Evolutionary conservation across 768 basidiomycete genomes (phyloP), one percentile per base, ranked within the genome.

Genomic region (Pulveroboletus sp.): DNA sequence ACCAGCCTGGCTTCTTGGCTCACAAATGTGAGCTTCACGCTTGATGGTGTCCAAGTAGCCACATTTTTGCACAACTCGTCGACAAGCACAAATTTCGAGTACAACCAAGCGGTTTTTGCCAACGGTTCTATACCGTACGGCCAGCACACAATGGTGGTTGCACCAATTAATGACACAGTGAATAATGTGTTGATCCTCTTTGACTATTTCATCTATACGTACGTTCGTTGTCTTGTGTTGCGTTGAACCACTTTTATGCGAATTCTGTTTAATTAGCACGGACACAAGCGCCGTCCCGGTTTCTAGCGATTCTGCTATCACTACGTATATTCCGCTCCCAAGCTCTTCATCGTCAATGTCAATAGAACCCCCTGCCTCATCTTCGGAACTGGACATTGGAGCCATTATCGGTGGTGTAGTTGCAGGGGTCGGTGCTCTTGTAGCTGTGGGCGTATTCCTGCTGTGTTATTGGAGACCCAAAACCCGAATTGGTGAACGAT

Each of bases 141-240:
- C 11, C 3, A 31, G 29, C 50, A 60, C 20, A 38, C 0, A 3
- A 47, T 59, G 45, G 2, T 6, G 10, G 25, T 59, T 7, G 17
- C 34, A 8, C 53, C 58, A 1, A 20, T 29, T 31, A 11, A 44
- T 6, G 39, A 27, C 13, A 2, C 33, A 0, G 25, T 17, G 8
- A 19, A 17, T 5, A 0, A 11, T 0, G 37, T 51, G n/a, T 32
- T 53, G 48, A 53, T 58, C 2, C n/a, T 56, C 16, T 57, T 57
- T 19, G 57, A 59, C 24, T 59, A 59, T 35, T 27, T 56, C 2
- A 42, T 56, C 24, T 60, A 60, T 27, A 56, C 49, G 54, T 57
- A 16, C 6, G 57, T 49, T 17, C 10, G 17, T 20, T 11, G 13
- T 44, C n/a, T 17, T 4, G 13, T 37, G 5, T 14, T 19, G 12